Evolutionary conservation across 1,139 yeast species (phyloP).

Genomic region (Yarrowia galli): DNA sequence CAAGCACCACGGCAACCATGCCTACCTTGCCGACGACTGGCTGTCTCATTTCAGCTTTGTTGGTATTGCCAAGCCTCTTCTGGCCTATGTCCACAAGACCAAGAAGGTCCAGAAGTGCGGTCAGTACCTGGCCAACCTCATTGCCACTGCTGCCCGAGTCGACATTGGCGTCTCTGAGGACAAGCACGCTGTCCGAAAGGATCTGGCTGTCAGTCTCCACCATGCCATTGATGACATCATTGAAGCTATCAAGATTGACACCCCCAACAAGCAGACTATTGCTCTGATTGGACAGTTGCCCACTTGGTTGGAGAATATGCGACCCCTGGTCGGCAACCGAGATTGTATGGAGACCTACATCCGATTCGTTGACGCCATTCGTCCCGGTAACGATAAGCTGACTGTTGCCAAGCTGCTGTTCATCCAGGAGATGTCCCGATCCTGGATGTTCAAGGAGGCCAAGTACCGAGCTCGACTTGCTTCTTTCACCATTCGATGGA

Average conservation of each 20-base stretch:
- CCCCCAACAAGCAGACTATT: conserved; percentile 41
- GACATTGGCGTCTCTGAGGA: conserved; percentile 42
- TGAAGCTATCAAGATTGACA: conserved; percentile 42
- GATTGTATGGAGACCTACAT: conserved; percentile 46
- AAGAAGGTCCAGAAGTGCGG: conserved; percentile 45
- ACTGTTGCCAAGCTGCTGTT: conserved; percentile 65
- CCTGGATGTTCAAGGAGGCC: conserved; percentile 56
- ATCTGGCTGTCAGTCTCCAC: conserved; percentile 40
- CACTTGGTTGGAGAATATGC: conserved; percentile 44
- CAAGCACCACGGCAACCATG: conserved; percentile 43
- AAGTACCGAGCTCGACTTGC: conserved; percentile 57
- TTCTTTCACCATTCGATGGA: conserved; percentile 65
- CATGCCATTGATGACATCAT: conserved; percentile 45
- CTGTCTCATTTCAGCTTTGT: conserved; percentile 46
- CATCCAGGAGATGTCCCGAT: conserved; percentile 63
- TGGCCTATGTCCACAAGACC: conserved; percentile 42
- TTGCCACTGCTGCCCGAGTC: conserved; percentile 47
- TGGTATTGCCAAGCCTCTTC: conserved; percentile 45
- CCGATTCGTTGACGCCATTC: conserved; percentile 47
- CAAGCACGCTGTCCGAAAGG: conserved; percentile 28
- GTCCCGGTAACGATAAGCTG: conserved; percentile 53
- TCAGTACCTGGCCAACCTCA: conserved; percentile 46
- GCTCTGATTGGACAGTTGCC: conserved; percentile 38
- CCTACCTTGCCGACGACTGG: conserved; percentile 47
- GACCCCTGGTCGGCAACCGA: conserved; percentile 45